phyloP scores from a whole-genome alignment of 1,284 basidiomycete species.

The Ceratobasidium sp. region DNA sequence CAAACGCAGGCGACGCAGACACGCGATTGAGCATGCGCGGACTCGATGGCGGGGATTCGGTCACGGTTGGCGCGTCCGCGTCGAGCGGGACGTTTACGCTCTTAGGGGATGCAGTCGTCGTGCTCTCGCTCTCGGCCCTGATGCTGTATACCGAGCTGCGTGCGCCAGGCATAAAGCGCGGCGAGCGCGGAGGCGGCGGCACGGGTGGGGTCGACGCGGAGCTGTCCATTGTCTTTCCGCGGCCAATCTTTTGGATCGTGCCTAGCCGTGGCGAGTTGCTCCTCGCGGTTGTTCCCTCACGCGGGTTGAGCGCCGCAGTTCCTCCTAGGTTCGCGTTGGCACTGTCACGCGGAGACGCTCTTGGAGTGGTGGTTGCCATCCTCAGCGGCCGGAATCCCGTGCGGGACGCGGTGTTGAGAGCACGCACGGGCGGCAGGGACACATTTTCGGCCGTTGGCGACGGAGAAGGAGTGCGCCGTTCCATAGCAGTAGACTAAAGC shows the following conservation, averaged over 20 bases:
- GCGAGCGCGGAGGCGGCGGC: conserved; percentile 7
- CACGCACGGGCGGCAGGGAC: conserved; percentile 5
- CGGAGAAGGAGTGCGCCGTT: conserved; percentile 20
- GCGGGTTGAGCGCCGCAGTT: conserved; percentile 6
- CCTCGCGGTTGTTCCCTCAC: neutral
- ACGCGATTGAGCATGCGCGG: conserved; percentile 29
- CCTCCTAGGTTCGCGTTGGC: neutral
- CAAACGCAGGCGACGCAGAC: conserved; percentile 32
- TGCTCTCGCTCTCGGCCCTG: conserved; percentile 29
- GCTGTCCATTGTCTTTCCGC: conserved; percentile 32
- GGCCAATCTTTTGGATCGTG: conserved; percentile 38
- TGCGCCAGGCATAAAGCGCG: conserved; percentile 3
- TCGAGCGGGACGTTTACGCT: neutral
- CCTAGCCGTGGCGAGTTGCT: conserved; percentile 33
- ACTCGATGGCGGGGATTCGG: conserved; percentile 26
- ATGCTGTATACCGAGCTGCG: conserved; percentile 27
- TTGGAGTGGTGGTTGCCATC: conserved; percentile 21
- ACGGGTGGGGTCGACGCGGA: conserved; percentile 2
- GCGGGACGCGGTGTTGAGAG: conserved; percentile 18
- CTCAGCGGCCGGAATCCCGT: conserved; percentile 23
- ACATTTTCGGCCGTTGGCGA: conserved; percentile 12
- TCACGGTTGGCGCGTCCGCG: conserved; percentile 9
- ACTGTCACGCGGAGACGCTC: conserved; percentile 10
- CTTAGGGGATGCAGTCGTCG: conserved; percentile 11
- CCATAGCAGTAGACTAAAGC: neutral